Conservation (phyloP, 75 land plant species). For the Pinus albicaulis region DNA sequence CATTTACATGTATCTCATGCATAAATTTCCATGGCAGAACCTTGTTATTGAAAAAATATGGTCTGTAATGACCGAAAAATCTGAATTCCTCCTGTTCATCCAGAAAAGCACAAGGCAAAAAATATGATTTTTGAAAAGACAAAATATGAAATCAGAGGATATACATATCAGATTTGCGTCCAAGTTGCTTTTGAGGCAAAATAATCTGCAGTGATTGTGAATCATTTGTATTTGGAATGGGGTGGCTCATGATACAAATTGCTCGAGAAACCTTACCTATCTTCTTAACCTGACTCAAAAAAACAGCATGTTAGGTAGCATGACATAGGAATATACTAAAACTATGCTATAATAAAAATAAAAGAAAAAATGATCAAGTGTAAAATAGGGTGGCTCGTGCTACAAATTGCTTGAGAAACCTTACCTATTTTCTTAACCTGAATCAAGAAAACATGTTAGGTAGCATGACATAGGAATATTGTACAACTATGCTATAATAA, state of each 20-base stretch:
- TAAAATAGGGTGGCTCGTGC: constrained; percentile 76
- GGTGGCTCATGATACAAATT: constrained; percentile 87
- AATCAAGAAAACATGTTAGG: neutral
- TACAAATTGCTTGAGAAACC: constrained; percentile 84
- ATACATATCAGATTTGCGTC: constrained; percentile 68
- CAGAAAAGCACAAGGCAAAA: neutral
- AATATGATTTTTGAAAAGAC: no score
- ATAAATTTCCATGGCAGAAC: no score
- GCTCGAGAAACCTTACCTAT: constrained; percentile 90
- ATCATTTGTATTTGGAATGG: constrained; percentile 62
- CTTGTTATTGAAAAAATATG: no score
- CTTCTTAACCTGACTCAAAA: constrained; percentile 54
- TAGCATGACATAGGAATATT: neutral
- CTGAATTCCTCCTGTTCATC: neutral
- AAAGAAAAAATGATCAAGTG: no score
- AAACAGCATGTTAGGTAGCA: neutral
- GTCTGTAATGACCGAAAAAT: neutral
- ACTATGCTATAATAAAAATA: neutral
- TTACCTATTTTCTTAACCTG: constrained; percentile 82
- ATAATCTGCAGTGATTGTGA: constrained; percentile 68
- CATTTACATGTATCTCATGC: neutral
- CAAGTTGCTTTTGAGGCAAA: constrained; percentile 67
- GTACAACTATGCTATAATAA: neutral
- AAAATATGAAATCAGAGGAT: neutral
- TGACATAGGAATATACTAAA: neutral